Conservation (phyloP, 164 flowering plant species). For the Nymphaea thermarum region DNA sequence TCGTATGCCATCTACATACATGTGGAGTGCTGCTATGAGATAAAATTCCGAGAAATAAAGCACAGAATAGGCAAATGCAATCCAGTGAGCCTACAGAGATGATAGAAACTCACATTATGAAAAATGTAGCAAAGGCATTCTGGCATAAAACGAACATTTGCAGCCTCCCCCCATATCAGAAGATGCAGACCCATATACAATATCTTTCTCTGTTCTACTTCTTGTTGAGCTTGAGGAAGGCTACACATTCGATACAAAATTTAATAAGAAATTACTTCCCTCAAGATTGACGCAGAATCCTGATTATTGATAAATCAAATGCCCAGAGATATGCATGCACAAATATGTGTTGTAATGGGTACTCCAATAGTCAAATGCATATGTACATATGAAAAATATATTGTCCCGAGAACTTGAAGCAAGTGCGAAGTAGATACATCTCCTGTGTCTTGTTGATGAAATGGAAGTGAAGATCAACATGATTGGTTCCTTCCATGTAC, state of each 20-base stretch:
- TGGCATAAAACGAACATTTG: conserved; percentile 95
- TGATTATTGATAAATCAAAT: background rate
- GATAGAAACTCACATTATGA: conserved; percentile 61
- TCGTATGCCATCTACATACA: conserved; percentile 93
- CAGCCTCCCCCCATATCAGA: conserved; percentile 99
- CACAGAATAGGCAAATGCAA: background rate
- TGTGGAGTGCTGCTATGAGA: background rate
- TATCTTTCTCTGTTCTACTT: conserved; percentile 82
- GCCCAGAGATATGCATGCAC: background rate
- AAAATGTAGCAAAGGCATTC: conserved; percentile 96
- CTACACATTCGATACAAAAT: conserved; percentile 20
- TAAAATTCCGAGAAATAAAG: background rate
- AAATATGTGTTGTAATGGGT: background rate
- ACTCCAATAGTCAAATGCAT: background rate
- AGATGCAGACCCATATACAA: conserved; percentile 95
- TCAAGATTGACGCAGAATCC: too few species aligned
- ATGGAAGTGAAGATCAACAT: too few species aligned
- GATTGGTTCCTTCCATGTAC: too few species aligned
- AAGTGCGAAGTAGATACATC: too few species aligned
- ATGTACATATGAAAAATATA: background rate
- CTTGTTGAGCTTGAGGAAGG: conserved; percentile 81
- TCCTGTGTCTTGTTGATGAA: too few species aligned
- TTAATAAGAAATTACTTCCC: too few species aligned
- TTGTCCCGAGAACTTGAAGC: background rate
- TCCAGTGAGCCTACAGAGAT: background rate